Base-by-base conservation (phyloP, 176 grass and related monocot genomes). In the Avena insularis region DNA sequence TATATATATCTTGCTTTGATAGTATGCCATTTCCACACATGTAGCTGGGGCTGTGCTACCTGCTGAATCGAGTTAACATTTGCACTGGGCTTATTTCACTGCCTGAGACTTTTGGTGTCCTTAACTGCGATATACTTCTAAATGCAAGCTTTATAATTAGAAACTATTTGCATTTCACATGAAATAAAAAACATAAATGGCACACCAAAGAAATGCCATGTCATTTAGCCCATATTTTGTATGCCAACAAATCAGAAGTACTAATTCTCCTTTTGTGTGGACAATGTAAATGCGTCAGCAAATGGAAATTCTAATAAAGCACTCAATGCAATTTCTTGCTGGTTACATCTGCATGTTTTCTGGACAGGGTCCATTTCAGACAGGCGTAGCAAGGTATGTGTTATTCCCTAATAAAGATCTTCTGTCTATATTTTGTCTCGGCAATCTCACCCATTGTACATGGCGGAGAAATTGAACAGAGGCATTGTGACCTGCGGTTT, bases 341-440 rank as follows among this genome's bases (percentile, higher is more conserved):
- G 93, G 87, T 90, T 98, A 98, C 75, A 87, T 98, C 57, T 91
- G 71, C 66, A 81, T 96, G 70, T 96, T 94, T 92, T 94, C 93
- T 64, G 96, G 96, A 9, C 91, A 91, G 68, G 96, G 93, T 50
- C 92, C 92, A 75, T 84, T 84, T 55, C 87, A 90, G 85, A 84
- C 92, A 86, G 93, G 96, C 78, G 87, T 98, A 84, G 90, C 90
- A 88, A 90, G 92, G 96, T 96, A 64, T 79, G 83, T 87, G 3
- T 35, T 83, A 7, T 89, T 64, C 43, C 17, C 13, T 63, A 72
- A 46, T 62, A 46, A 80, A 79, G 73, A 15, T 71, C 31, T 84
- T 81, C 48, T 19, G 15, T 71, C 76, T 45, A 51, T 82, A 29
- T 31, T 81, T 84, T 82, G 48, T 64, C 55, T 79, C 54, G 77